Evolutionary conservation across 352 stramenopile species (phyloP), one percentile per base, ranked within the genome.

Genomic region (Globisporangium viniferum): DNA sequence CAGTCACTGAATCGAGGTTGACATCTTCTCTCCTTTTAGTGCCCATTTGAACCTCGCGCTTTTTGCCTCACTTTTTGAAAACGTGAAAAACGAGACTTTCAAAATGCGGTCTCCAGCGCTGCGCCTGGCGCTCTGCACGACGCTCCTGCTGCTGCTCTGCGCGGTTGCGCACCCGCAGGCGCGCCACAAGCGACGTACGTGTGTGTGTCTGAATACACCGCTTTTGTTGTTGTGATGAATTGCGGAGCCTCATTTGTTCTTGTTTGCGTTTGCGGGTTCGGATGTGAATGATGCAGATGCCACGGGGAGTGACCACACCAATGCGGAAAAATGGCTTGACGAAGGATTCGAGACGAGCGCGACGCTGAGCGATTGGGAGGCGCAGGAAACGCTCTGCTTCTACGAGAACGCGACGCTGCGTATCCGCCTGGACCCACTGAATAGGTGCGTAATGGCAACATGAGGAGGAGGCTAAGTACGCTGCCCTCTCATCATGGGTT

Each of bases 371-470:
- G 73, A 90, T 24, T 95, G 84, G 84, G 81, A 81, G 3, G 73
- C 89, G 27, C 74, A 84, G 22, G 73, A 82, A 35, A 91, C 81
- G 29, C 93, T 90, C 62, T 91, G 88, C 62, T 95, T 95, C 66
- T 82, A 77, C 27, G 81, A 90, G 36, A 93, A 93, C 58, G 74
- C 88, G 18, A 89, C 86, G 63, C 78, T 95, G 29, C 81, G 79
- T 27, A 76, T 93, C 31, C 84, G 85, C 3, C 68, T 94, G 62
- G 88, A 95, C 56, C 70, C 82, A 10, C 71, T 93, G 51, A 86
- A 91, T 71, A 95, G 80, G 83, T 88, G 65, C 31, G 41, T 69
- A 36, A 51, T 10, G 41, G 27, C 15, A 15, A 9, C 29, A 60
- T 31, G 4, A 49, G 6, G 6, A n/a, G 2, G 41, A 41, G 6